These are phyloP conservation scores for Puccinia coronata DNA, from an alignment of 1,284 basidiomycete genomes.

Conservation along the genomic window DNA sequence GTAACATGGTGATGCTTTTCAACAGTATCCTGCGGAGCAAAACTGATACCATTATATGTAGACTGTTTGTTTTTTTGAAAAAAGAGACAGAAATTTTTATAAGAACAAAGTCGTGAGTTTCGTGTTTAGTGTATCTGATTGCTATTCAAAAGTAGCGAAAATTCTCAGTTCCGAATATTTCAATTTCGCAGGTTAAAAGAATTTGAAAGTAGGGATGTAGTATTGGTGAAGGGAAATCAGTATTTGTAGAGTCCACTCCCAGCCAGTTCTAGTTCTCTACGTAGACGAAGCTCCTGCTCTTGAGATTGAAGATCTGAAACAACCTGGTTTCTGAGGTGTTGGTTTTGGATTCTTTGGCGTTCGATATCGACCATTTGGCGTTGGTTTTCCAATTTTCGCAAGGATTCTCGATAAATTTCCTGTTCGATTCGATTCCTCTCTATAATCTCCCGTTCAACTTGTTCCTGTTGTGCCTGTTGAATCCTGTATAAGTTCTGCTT, in stretches of 20 bases:
- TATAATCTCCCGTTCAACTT: constrained; percentile 44
- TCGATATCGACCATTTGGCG: constrained; percentile 36
- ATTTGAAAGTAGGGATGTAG: no score
- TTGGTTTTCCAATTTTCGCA: constrained; percentile 42
- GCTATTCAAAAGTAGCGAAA: no score
- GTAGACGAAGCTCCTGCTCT: constrained; percentile 43
- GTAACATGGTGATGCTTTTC: no score
- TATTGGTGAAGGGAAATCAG: no score
- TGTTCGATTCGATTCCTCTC: constrained; percentile 48
- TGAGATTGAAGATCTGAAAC: constrained; percentile 40
- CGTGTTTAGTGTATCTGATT: no score
- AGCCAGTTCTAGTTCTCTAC: constrained; percentile 45
- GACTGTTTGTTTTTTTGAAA: no score
- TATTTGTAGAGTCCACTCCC: constrained; percentile 36
- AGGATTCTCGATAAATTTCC: constrained; percentile 34
- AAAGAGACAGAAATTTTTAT: no score
- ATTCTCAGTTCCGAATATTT: no score
- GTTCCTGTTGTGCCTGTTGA: constrained; percentile 45
- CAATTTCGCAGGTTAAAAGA: no score
- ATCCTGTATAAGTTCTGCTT: constrained; percentile 34
- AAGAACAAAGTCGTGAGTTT: no score
- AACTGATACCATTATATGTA: no score
- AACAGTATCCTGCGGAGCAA: no score
- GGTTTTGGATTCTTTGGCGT: constrained; percentile 29
- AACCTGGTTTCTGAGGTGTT: constrained; percentile 40